phyloP scores from a whole-genome alignment of 2,329 filamentous ascomycete species.

The Cladosporium sp. region DNA sequence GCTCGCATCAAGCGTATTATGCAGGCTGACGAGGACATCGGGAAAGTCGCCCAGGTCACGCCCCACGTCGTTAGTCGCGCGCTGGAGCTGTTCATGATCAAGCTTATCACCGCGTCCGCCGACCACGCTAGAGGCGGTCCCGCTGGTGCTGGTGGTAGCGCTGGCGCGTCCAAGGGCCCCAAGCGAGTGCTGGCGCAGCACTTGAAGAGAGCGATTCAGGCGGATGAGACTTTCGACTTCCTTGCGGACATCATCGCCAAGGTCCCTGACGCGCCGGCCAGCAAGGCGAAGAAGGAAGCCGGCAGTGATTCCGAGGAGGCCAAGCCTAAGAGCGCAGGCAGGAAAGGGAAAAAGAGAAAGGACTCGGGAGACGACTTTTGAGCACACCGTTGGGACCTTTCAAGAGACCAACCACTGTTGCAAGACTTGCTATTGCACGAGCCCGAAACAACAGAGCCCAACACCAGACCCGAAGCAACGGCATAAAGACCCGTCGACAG shows the following conservation, averaged over 20 bases:
- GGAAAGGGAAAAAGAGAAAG: constrained; percentile 21
- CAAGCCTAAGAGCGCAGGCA: constrained; percentile 13
- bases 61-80: constrained; percentile 85
- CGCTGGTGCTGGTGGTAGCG: constrained; percentile 35
- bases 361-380: constrained; percentile 10
- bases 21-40: constrained; percentile 98
- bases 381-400: background rate
- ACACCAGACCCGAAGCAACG: too few species aligned
- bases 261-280: constrained; percentile 59
- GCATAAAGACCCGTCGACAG: too few species aligned
- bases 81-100: constrained; percentile 95
- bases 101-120: constrained; percentile 81
- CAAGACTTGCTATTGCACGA: too few species aligned
- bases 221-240: constrained; percentile 91
- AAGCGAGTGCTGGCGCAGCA: constrained; percentile 87
- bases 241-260: constrained; percentile 83
- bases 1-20: constrained; percentile 98
- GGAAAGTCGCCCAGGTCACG: constrained; percentile 96
- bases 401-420: too few species aligned
- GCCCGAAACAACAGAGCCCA: too few species aligned
- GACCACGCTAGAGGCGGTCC: constrained; percentile 58
- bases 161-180: constrained; percentile 39
- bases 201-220: constrained; percentile 83
- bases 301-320: constrained; percentile 16
- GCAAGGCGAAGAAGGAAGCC: constrained; percentile 32